phyloP scores from a whole-genome alignment of 371 early-diverging fungal species.

The Apophysomyces ossiformis region DNA sequence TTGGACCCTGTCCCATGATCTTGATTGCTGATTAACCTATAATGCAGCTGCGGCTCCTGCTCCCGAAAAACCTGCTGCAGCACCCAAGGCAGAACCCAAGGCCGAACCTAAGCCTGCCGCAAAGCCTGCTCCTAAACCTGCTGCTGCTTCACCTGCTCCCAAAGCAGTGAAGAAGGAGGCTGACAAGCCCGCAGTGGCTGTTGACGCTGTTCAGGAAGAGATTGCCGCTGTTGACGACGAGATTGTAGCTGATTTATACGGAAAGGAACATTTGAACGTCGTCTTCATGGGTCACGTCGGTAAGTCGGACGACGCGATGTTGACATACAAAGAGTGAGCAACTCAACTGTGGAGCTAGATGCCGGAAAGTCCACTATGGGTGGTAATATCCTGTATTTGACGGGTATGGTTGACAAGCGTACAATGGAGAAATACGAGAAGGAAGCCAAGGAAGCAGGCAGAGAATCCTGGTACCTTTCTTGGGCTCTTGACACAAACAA shows the following conservation, averaged over 20 bases:
- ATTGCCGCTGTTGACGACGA: constrained; percentile 55
- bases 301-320: constrained; percentile 22
- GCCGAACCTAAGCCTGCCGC: constrained; percentile 17
- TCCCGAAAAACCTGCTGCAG: constrained; percentile 24
- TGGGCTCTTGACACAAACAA: constrained; percentile 97
- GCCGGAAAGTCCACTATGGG: constrained; percentile 99
- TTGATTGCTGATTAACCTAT: not conserved
- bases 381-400: constrained; percentile 95
- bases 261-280: constrained; percentile 94
- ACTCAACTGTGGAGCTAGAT: constrained; percentile 60
- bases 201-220: constrained; percentile 25
- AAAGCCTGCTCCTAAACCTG: constrained; percentile 23
- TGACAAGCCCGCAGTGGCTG: constrained; percentile 26
- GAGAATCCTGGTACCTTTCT: constrained; percentile 97
- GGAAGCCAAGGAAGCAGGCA: constrained; percentile 94
- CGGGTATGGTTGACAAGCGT: constrained; percentile 99
- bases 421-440: constrained; percentile 99
- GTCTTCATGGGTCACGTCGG: constrained; percentile 99
- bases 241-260: constrained; percentile 69
- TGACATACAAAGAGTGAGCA: not conserved
- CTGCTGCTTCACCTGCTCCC: constrained; percentile 24
- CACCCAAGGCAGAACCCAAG: constrained; percentile 20
- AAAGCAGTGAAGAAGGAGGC: constrained; percentile 26
- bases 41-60: constrained; percentile 13
- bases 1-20: not conserved